Conservation (phyloP, 768 basidiomycete species). For the Tephrocybe rancida region DNA sequence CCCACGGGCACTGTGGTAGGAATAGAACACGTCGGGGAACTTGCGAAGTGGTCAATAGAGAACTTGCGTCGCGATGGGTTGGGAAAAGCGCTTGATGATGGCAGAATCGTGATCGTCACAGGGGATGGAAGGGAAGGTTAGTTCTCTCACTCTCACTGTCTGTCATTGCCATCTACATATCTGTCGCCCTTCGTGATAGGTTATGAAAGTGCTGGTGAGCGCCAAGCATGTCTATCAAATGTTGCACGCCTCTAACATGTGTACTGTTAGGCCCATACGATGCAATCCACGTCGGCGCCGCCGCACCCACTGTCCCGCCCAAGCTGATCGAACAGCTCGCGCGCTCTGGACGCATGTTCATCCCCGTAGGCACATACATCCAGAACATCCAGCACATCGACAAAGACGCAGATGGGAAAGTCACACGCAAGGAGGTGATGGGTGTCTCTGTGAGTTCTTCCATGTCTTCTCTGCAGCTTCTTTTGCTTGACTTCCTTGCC, state of each 20-base stretch:
- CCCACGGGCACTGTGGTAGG: slow-evolving; percentile 71
- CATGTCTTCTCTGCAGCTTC: not conserved
- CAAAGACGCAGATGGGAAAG: slow-evolving; percentile 69
- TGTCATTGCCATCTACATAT: not conserved
- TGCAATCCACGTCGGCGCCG: slow-evolving; percentile 94
- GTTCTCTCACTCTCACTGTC: not conserved
- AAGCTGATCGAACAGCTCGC: slow-evolving; percentile 79
- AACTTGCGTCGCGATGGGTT: slow-evolving; percentile 75
- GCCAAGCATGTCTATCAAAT: not conserved
- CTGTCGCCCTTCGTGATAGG: slow-evolving; percentile 26
- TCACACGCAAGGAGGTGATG: slow-evolving; percentile 70
- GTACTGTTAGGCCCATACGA: slow-evolving; percentile 61
- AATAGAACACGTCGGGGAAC: slow-evolving; percentile 86
- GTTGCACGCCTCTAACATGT: not conserved
- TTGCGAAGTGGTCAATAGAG: slow-evolving; percentile 67
- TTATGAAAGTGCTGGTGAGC: slow-evolving; percentile 34
- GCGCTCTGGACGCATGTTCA: slow-evolving; percentile 83
- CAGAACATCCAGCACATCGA: slow-evolving; percentile 79
- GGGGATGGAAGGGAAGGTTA: slow-evolving; percentile 83
- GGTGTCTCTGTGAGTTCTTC: slow-evolving; percentile 69
- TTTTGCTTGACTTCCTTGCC: not conserved
- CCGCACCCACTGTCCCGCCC: slow-evolving; percentile 73
- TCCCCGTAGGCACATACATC: slow-evolving; percentile 73
- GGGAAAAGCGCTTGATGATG: slow-evolving; percentile 50
- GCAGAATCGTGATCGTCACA: slow-evolving; percentile 60